Evolutionary conservation across 805 yeast genomes (phyloP).

Genomic region (Suhomyces emberorum): DNA sequence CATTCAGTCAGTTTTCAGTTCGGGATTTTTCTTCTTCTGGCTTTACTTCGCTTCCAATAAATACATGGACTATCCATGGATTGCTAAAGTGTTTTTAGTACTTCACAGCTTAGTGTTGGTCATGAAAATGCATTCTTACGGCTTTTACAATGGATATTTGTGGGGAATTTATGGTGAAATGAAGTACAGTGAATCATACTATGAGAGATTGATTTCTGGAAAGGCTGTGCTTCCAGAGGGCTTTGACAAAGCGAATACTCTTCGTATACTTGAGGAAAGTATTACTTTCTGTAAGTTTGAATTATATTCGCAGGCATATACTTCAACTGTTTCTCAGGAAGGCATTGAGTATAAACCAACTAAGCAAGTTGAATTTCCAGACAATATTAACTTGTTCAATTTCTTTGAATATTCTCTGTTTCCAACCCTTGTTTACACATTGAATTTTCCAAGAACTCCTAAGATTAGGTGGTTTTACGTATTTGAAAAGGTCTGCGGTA

Average conservation of each 20-base stretch:
- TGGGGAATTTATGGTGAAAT: conserved; percentile 63
- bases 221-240: conserved; percentile 17
- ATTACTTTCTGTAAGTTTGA: conserved; percentile 72
- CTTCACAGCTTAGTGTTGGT: conserved; percentile 81
- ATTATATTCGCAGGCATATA: conserved; percentile 52
- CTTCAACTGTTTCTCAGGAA: conserved; percentile 13
- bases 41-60: conserved; percentile 55
- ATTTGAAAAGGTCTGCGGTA: conserved; percentile 66
- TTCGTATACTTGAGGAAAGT: conserved; percentile 33
- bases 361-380: conserved; percentile 53
- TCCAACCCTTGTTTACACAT: conserved; percentile 84
- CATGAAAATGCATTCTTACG: conserved; percentile 95
- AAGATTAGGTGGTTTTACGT: conserved; percentile 69
- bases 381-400: conserved; percentile 60
- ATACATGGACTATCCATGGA: conserved; percentile 71
- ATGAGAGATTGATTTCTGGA: conserved; percentile 31
- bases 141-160: conserved; percentile 86
- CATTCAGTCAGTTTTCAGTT: conserved; percentile 55
- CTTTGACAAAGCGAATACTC: conserved; percentile 4
- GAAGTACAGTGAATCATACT: conserved; percentile 41
- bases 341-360: conserved; percentile 5
- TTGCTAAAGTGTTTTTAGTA: conserved; percentile 79
- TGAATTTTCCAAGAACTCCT: conserved; percentile 75
- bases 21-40: conserved; percentile 45
- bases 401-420: conserved; percentile 80